Evolutionary conservation across 2,329 filamentous ascomycete species (phyloP), one percentile per base, ranked within the genome.

Genomic region (Neonectria faginata): DNA sequence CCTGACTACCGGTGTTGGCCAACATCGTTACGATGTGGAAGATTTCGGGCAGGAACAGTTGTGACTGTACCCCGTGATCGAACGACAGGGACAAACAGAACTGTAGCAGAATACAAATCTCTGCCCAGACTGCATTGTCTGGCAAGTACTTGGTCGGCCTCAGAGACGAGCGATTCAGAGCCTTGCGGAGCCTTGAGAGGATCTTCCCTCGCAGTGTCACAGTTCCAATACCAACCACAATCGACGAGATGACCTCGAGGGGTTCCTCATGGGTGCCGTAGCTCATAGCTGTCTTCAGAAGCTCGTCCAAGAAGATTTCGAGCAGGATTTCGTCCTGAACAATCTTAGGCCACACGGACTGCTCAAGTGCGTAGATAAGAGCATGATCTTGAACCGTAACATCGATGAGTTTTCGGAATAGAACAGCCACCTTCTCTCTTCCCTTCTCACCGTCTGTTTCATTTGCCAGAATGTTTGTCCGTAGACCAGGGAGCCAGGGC

Each of bases 21-120:
- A 91, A 81, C 88, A 92, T 91, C 0, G 89, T 91, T 63, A 91
- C 88, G 53, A 91, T 82, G 76, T 92, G 89, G 74, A 91, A 91
- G 50, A 92, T 83, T 73, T 92, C 89, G 0, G 89, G 89, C 6
- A 92, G 79, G 69, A 88, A 92, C 48, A 91, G 81, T 75, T 91
- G 89, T 4, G 89, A 85, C 75, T 92, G 89, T 14, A 89, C 84
- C 22, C 88, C 87, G 67, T 86, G 89, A 74, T 91, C 87, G 68
- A 92, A 92, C 1, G 89, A 91, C 55, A 91, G 80, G 2, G 88
- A 86, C 14, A 91, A 79, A 65, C 88, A 91, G 67, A 92, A 89
- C 50, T 89, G 87, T 53, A 92, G 80, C 33, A 92, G 79, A 50
- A 91, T 83, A 73, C 89, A 90, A 29, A 92, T 88, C 76, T 92